phyloP scores from a whole-genome alignment of 306 rosid species.

The Rosa rugosa region DNA sequence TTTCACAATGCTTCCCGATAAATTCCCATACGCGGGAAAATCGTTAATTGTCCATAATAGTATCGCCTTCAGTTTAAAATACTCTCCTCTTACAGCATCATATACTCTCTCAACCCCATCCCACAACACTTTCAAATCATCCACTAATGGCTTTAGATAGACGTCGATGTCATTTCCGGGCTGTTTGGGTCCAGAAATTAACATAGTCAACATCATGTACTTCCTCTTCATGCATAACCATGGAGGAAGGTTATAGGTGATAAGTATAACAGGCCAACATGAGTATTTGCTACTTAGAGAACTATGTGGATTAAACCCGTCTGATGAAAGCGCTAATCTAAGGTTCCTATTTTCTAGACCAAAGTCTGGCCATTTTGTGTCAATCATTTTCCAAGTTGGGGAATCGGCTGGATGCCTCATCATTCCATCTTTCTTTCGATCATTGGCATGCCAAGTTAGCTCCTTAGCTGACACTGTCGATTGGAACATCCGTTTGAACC shows the following conservation, averaged over 20 bases:
- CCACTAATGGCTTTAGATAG: background rate
- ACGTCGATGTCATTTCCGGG: conserved; percentile 1
- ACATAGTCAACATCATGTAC: background rate
- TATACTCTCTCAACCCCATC: background rate
- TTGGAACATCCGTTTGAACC: background rate
- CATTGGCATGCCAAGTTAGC: background rate
- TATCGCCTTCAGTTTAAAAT: background rate
- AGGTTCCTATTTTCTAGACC: background rate
- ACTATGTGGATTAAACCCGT: background rate
- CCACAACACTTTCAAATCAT: conserved; percentile 14
- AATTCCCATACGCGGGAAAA: conserved; percentile 6
- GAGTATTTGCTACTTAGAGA: background rate
- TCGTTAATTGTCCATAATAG: background rate
- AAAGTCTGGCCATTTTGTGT: background rate
- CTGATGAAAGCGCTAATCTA: background rate
- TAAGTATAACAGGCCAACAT: background rate
- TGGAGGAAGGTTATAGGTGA: background rate
- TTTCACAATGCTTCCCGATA: background rate
- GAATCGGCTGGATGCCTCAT: background rate
- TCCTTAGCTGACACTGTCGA: too few species aligned
- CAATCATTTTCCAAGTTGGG: background rate
- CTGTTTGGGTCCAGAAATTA: too few species aligned
- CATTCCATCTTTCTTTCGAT: background rate
- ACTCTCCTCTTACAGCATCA: background rate
- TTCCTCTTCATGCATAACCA: too few species aligned